These are phyloP conservation scores for Calocera viscosa DNA, from an alignment of 768 basidiomycete species.

Conservation along the genomic window DNA sequence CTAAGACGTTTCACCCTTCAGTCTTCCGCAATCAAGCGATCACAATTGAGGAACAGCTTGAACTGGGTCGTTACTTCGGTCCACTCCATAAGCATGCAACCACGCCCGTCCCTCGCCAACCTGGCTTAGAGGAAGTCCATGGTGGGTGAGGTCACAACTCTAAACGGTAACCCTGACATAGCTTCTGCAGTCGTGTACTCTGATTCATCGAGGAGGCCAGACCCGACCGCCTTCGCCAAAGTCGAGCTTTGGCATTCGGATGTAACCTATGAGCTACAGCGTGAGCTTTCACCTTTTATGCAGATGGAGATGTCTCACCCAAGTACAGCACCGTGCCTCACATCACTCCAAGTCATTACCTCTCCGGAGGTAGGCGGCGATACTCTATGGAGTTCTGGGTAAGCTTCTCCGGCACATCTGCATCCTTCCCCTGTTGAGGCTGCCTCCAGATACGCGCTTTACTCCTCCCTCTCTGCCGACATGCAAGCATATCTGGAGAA, in stretches of 20 bases:
- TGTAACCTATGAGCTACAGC: conserved; percentile 58
- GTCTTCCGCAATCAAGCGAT: conserved; percentile 69
- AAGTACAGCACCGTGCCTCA: conserved; percentile 59
- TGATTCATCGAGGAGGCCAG: conserved; percentile 45
- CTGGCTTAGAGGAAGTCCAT: conserved; percentile 65
- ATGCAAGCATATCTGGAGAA: conserved; percentile 68
- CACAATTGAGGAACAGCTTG: conserved; percentile 53
- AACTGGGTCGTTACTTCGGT: conserved; percentile 59
- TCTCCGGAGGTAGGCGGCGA: conserved; percentile 63
- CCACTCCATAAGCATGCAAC: conserved; percentile 75
- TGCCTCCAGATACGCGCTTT: conserved; percentile 54
- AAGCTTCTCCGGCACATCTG: conserved; percentile 19
- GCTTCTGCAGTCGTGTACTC: conserved; percentile 50
- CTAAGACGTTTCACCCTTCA: conserved; percentile 22
- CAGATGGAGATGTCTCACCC: not conserved
- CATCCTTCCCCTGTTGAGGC: not conserved
- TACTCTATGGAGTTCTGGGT: conserved; percentile 72
- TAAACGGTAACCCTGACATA: no score
- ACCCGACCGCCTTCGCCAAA: conserved; percentile 53
- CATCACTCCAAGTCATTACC: conserved; percentile 62
- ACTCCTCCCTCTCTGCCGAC: conserved; percentile 63
- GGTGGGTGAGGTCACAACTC: conserved; percentile 36
- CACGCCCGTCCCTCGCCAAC: conserved; percentile 56
- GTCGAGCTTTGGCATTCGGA: conserved; percentile 74
- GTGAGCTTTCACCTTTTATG: not conserved